phyloP scores from a whole-genome alignment of 352 stramenopile genomes.

The Poterioochromonas sp. region DNA sequence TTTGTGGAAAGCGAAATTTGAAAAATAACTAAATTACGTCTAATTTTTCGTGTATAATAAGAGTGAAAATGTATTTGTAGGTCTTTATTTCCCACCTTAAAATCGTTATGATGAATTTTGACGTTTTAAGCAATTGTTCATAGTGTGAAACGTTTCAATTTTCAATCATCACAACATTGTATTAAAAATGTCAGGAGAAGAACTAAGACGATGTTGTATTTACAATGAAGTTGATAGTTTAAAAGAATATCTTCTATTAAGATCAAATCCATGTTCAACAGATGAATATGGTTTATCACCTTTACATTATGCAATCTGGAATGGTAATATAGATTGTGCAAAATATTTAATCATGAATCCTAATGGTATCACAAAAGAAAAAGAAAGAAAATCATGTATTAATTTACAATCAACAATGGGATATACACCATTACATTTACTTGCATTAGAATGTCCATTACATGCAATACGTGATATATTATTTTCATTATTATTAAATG shows the following conservation, averaged over 20 bases:
- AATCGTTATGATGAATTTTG: no score
- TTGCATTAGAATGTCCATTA: constrained; percentile 16
- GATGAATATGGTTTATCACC: constrained; percentile 33
- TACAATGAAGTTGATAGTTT: constrained; percentile 1
- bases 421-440: constrained; percentile 30
- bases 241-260: neutral
- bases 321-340: constrained; percentile 38
- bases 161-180: no score
- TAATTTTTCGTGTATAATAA: no score
- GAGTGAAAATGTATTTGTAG: no score
- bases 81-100: no score
- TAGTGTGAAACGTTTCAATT: no score
- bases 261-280: constrained; percentile 21
- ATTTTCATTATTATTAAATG: neutral
- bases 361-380: neutral
- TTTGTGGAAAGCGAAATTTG: no score
- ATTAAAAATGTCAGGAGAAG: no score
- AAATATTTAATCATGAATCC: constrained; percentile 36
- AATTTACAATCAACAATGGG: constrained; percentile 21
- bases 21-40: no score
- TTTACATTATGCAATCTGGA: constrained; percentile 35
- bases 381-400: neutral
- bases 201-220: no score
- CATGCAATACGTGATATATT: neutral
- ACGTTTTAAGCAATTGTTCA: no score